Evolutionary conservation across 2,329 filamentous ascomycete genomes (phyloP).

Genomic region (Tolypocladium album): DNA sequence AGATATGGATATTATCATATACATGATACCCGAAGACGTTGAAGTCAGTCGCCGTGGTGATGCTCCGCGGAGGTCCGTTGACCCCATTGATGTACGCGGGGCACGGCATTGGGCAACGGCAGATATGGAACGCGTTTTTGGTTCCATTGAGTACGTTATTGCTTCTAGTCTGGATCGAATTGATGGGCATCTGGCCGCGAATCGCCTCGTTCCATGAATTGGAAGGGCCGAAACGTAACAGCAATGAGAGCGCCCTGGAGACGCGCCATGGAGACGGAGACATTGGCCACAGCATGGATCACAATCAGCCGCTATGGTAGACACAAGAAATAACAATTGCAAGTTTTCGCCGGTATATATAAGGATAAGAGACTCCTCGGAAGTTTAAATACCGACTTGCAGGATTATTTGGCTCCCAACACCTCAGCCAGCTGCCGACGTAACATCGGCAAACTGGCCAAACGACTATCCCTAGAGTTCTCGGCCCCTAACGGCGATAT

Average conservation of each 20-base stretch:
- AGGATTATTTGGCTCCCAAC: too few species aligned
- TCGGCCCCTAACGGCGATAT: too few species aligned
- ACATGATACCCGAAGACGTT: conserved; percentile 1
- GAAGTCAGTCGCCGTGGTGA: too few species aligned
- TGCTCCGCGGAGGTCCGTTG: background rate
- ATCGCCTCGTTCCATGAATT: background rate
- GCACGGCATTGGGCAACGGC: too few species aligned
- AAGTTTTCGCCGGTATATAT: background rate
- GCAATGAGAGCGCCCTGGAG: too few species aligned
- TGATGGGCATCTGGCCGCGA: background rate
- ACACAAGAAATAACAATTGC: background rate
- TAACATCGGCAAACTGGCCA: too few species aligned
- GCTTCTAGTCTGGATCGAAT: background rate
- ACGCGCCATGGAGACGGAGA: background rate
- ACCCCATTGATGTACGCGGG: too few species aligned
- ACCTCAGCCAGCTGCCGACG: too few species aligned
- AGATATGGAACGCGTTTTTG: background rate
- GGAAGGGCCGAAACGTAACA: background rate
- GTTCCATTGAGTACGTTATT: background rate
- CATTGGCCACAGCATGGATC: too few species aligned
- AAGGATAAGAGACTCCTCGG: too few species aligned
- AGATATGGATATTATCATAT: background rate
- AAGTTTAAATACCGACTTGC: too few species aligned
- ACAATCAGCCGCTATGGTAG: background rate
- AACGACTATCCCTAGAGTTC: too few species aligned